These are phyloP conservation scores for Fonsecaea monophora DNA, from an alignment of 2,329 filamentous ascomycete genomes.

Conservation along the genomic window DNA sequence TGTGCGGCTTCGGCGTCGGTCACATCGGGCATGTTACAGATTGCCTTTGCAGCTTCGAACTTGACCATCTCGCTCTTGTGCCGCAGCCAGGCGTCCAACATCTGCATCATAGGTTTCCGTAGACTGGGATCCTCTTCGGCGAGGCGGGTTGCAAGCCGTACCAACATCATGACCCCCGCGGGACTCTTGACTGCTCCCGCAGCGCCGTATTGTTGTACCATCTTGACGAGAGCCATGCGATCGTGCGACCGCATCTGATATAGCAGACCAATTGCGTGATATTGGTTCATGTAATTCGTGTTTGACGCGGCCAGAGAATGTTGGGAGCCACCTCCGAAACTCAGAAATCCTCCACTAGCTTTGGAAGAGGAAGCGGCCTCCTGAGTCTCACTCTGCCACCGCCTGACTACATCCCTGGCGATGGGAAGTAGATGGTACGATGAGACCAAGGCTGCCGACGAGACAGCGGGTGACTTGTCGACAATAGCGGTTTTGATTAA, in stretches of 20 bases:
- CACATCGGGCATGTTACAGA: constrained; percentile 92
- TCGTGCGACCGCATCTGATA: constrained; percentile 99
- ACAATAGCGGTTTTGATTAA: constrained; percentile 99
- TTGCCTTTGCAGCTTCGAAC: constrained; percentile 97
- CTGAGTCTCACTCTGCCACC: constrained; percentile 98
- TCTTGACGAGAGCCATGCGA: constrained; percentile 97
- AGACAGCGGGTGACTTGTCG: constrained; percentile 97
- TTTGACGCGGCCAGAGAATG: constrained; percentile 74
- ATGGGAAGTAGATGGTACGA: constrained; percentile 98
- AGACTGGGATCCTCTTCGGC: constrained; percentile 90
- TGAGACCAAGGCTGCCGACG: constrained; percentile 92
- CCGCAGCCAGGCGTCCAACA: constrained; percentile 93
- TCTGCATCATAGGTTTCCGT: constrained; percentile 93
- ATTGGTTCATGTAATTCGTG: constrained; percentile 97
- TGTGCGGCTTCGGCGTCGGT: constrained; percentile 90
- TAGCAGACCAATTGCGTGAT: constrained; percentile 94
- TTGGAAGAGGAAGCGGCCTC: constrained; percentile 92
- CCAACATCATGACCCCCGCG: constrained; percentile 88
- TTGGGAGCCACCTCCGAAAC: constrained; percentile 81
- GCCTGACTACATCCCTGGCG: constrained; percentile 89
- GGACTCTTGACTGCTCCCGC: constrained; percentile 94
- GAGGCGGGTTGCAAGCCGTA: constrained; percentile 88
- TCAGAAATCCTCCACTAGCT: constrained; percentile 87
- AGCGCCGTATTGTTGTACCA: constrained; percentile 98
- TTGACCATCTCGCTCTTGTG: constrained; percentile 99